Percentiles rank a stretch among this genome's conserved stretches.
Conservation (phyloP, 352 stramenopile species). For the Aphanomyces invadans region DNA sequence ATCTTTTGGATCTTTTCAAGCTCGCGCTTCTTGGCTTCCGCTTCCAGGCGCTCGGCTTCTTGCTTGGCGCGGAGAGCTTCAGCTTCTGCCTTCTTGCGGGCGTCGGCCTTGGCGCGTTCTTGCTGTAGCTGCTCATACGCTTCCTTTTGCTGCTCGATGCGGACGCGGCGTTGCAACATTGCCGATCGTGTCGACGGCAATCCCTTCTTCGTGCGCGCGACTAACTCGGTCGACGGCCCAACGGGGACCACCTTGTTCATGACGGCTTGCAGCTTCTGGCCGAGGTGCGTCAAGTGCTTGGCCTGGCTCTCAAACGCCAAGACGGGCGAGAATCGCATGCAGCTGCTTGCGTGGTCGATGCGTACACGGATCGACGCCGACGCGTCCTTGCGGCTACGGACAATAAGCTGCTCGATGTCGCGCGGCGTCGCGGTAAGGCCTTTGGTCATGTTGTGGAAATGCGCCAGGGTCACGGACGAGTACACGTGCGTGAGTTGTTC, state of each 20-base stretch:
- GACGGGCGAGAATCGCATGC: slow-evolving; percentile 75
- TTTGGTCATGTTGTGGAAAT: slow-evolving; percentile 82
- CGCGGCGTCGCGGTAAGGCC: slow-evolving; percentile 61
- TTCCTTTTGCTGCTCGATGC: slow-evolving; percentile 97
- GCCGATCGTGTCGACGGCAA: slow-evolving; percentile 70
- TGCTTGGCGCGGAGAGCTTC: slow-evolving; percentile 61
- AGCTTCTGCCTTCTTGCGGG: slow-evolving; percentile 72
- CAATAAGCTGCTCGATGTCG: slow-evolving; percentile 84
- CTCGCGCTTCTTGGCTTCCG: slow-evolving; percentile 80
- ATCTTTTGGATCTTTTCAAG: slow-evolving; percentile 94
- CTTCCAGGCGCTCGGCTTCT: slow-evolving; percentile 64
- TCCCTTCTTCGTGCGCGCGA: slow-evolving; percentile 56
- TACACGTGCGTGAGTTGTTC: slow-evolving; percentile 84
- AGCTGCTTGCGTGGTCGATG: slow-evolving; percentile 78
- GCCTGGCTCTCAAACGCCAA: slow-evolving; percentile 73
- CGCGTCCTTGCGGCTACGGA: slow-evolving; percentile 46
- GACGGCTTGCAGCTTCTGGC: slow-evolving; percentile 52
- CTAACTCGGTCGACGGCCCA: slow-evolving; percentile 46
- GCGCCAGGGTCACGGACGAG: slow-evolving; percentile 76
- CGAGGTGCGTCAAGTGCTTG: slow-evolving; percentile 60
- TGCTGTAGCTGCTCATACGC: slow-evolving; percentile 91
- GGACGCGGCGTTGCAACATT: slow-evolving; percentile 85
- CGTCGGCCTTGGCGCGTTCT: slow-evolving; percentile 83
- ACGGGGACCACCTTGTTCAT: slow-evolving; percentile 42
- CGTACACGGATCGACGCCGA: slow-evolving; percentile 67